Base-by-base conservation (phyloP, 257 asterid species). In the Plantago elongata region DNA sequence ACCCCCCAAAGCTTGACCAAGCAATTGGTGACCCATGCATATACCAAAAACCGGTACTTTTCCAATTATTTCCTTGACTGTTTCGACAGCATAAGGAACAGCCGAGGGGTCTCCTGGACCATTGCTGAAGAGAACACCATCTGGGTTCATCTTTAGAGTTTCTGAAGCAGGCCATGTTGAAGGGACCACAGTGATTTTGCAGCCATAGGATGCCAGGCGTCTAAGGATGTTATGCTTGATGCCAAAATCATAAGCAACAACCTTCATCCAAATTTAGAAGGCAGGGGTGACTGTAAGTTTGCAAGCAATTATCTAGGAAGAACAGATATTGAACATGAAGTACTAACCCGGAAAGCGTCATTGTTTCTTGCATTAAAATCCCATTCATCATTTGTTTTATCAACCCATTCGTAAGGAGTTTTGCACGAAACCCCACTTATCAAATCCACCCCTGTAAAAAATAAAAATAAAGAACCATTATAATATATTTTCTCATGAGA, bases 21-120 rank as follows among this genome's bases (percentile, higher is more conserved):
- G 88, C 76, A 92, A 77, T 75, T 89, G 99, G 68, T 92, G 99
- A 22, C 97, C 99, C 99, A 92, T 92, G 75, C 99, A 92, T 72
- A 92, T 89, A 45, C 99, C 97, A 72, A 92, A 92, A 65, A 89
- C 82, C 11, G 97, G 91, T 68, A 81, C 74, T 70, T 86, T 92
- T 69, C 96, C 97, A 54, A 86, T 74, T 56, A 92, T 51, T 65
- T 84, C 91, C 78, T 79, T 89, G 48, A 89, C 99, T 0, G 89
- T 80, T 71, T 89, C 80, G 37, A 92, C 95, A 66, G 97, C 97
- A 73, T 92, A 92, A 75, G 97, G 99, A 73, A 89, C 99, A 29
- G 97, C 99, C 1, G 96, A 92, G 60, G 99, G 99, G 74, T 92
- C 97, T 18, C 97, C 99, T 4, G 99, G 97, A 49, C 99, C 99